These are phyloP conservation scores for Zygosaccharomyces rouxii DNA, from an alignment of 805 yeast species.

Conservation along the genomic window DNA sequence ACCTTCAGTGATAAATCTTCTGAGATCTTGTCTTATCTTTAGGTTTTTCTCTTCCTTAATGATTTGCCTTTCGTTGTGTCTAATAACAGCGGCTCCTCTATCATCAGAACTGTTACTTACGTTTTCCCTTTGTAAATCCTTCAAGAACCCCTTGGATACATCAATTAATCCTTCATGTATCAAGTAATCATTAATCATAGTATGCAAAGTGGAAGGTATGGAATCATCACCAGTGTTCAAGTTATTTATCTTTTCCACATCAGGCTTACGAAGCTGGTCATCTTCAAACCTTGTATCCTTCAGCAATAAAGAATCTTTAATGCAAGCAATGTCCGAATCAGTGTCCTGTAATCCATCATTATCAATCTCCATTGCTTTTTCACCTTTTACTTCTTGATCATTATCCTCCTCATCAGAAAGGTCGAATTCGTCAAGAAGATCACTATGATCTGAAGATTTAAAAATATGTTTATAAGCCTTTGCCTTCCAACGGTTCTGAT, in stretches of 20 bases:
- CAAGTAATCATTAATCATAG: slow-evolving; percentile 42
- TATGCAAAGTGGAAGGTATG: slow-evolving; percentile 27
- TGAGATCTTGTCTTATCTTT: slow-evolving; percentile 43
- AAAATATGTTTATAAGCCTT: slow-evolving; percentile 33
- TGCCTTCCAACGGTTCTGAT: slow-evolving; percentile 45
- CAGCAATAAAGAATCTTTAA: slow-evolving; percentile 11
- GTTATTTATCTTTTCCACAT: slow-evolving; percentile 19
- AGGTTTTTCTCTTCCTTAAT: slow-evolving; percentile 36
- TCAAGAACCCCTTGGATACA: slow-evolving; percentile 47
- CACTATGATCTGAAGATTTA: slow-evolving; percentile 12
- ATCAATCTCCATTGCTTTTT: slow-evolving; percentile 30
- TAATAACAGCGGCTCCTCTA: slow-evolving; percentile 21
- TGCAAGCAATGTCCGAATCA: slow-evolving; percentile 14
- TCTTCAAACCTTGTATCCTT: slow-evolving; percentile 23
- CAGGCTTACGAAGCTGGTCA: slow-evolving; percentile 24
- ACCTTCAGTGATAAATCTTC: slow-evolving; percentile 41
- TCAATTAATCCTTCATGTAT: slow-evolving; percentile 56
- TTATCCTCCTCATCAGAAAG: slow-evolving; percentile 15
- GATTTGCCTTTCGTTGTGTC: slow-evolving; percentile 31
- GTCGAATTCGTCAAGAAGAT: slow-evolving; percentile 11
- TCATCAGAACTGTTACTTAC: slow-evolving; percentile 15
- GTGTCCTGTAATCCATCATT: slow-evolving; percentile 28
- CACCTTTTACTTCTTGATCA: slow-evolving; percentile 15
- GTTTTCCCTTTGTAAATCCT: slow-evolving; percentile 40
- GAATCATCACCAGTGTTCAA: slow-evolving; percentile 27